These are phyloP conservation scores for Diplogelasinospora grovesii DNA, from an alignment of 495 filamentous ascomycete genomes.

Conservation along the genomic window DNA sequence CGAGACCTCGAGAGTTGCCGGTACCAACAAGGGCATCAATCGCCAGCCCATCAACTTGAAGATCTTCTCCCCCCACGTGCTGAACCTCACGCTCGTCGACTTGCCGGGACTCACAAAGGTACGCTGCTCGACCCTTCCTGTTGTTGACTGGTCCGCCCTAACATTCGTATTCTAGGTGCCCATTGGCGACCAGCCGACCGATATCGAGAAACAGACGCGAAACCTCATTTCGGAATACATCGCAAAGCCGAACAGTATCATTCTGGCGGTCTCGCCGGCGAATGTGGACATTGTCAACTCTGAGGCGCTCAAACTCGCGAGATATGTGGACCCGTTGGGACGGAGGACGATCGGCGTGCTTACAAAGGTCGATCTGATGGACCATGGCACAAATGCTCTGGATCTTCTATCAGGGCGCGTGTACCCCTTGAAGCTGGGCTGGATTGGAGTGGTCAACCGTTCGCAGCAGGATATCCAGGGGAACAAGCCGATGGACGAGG, in stretches of 20 bases:
- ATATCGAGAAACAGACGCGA: constrained; percentile 98
- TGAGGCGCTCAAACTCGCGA: constrained; percentile 91
- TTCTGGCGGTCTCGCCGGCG: constrained; percentile 92
- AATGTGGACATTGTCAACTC: constrained; percentile 99
- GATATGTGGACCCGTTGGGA: constrained; percentile 94
- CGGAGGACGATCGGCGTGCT: constrained; percentile 93
- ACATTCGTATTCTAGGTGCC: constrained; percentile 53
- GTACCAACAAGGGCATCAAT: constrained; percentile 98
- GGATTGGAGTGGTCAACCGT: constrained; percentile 96
- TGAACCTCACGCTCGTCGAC: constrained; percentile 95
- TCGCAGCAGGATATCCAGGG: constrained; percentile 98
- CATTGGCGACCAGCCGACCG: constrained; percentile 94
- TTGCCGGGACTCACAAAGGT: constrained; percentile 95
- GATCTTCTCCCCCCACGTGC: constrained; percentile 95
- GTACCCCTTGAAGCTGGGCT: constrained; percentile 94
- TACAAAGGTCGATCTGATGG: constrained; percentile 97
- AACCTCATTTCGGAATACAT: constrained; percentile 98
- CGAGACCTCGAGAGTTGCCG: constrained; percentile 90
- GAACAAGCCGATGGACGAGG: constrained; percentile 84
- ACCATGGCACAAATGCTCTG: constrained; percentile 96
- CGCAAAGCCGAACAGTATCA: constrained; percentile 97
- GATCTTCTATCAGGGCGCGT: constrained; percentile 95
- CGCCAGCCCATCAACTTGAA: constrained; percentile 96
- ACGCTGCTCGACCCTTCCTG: constrained; percentile 9
- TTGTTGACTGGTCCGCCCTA: background rate